Evolutionary conservation across 169 alveolate species (phyloP).

Genomic region (Babesia caballi): DNA sequence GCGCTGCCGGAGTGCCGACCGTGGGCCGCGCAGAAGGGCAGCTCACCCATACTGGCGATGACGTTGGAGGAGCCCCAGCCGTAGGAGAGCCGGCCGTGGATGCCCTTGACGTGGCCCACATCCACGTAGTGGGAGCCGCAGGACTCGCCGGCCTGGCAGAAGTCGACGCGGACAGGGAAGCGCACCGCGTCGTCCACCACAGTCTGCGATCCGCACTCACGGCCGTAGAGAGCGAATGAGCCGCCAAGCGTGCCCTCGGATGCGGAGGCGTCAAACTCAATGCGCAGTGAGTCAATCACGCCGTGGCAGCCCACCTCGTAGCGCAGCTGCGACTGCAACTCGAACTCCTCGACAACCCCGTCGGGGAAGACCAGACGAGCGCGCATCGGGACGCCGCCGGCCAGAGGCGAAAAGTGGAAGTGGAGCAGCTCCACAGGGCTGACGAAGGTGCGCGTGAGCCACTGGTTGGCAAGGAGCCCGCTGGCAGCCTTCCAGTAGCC

Average conservation of each 20-base stretch:
- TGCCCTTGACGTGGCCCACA: conserved; percentile 29
- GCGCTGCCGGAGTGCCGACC: background rate
- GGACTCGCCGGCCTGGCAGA: conserved; percentile 31
- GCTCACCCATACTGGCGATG: background rate
- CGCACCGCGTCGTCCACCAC: conserved; percentile 4
- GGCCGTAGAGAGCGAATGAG: conserved; percentile 46
- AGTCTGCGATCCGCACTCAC: conserved; percentile 26
- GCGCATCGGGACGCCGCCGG: conserved; percentile 14
- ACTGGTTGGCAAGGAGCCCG: conserved; percentile 15
- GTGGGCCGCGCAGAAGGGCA: background rate
- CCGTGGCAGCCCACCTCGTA: conserved; percentile 41
- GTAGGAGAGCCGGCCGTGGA: conserved; percentile 41
- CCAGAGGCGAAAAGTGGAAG: conserved; percentile 49
- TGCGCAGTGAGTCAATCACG: conserved; percentile 28
- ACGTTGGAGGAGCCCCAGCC: conserved; percentile 54
- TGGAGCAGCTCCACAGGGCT: conserved; percentile 46
- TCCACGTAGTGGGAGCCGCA: conserved; percentile 39
- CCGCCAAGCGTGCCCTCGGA: conserved; percentile 32
- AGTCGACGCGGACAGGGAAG: conserved; percentile 8
- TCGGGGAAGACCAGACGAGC: conserved; percentile 54
- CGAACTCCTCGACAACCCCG: conserved; percentile 52
- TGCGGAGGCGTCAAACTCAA: conserved; percentile 14
- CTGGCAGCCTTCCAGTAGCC: conserved; percentile 17
- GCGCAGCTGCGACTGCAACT: conserved; percentile 39
- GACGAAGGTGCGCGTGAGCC: conserved; percentile 43